Percentiles rank a stretch among this genome's conserved stretches.
Conservation (phyloP, 2,329 filamentous ascomycete genomes). For the Coniochaeta ligniaria region DNA sequence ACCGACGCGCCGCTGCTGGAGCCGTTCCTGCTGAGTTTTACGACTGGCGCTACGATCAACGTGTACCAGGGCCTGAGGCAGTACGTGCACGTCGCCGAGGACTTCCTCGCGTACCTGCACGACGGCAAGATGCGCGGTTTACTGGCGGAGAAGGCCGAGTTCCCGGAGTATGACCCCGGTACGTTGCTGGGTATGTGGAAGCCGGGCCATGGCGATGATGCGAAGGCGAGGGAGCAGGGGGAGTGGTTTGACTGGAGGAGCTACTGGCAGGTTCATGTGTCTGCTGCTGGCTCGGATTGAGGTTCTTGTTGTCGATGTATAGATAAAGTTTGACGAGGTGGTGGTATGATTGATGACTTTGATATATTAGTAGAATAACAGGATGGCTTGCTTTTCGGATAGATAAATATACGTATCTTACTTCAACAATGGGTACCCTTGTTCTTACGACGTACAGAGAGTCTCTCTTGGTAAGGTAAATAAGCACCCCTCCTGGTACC, state of each 20-base stretch:
- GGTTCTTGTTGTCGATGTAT: neutral
- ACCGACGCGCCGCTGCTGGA: conserved; percentile 61
- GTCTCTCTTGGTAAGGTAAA: too few species aligned
- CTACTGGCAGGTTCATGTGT: conserved; percentile 36
- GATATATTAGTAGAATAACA: neutral
- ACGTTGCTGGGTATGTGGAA: conserved; percentile 23
- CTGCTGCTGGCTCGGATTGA: conserved; percentile 1
- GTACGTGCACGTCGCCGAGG: conserved; percentile 51
- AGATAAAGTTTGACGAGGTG: neutral
- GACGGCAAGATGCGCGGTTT: conserved; percentile 36
- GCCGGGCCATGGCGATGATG: conserved; percentile 20
- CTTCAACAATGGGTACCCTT: too few species aligned
- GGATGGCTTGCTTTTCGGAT: too few species aligned
- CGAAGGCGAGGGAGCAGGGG: conserved; percentile 22
- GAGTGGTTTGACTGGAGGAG: conserved; percentile 29
- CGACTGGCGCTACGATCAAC: conserved; percentile 53
- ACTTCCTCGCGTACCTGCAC: conserved; percentile 45
- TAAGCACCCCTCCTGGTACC: too few species aligned
- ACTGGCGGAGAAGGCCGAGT: conserved; percentile 38
- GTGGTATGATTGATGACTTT: neutral
- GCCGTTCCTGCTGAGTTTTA: conserved; percentile 51
- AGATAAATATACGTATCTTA: too few species aligned
- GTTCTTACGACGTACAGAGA: too few species aligned
- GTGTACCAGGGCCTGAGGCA: conserved; percentile 47
- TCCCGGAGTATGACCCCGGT: conserved; percentile 31